These are phyloP conservation scores for Pedinophyceae sp. DNA, from an alignment of 139 green algal species.

Conservation along the genomic window DNA sequence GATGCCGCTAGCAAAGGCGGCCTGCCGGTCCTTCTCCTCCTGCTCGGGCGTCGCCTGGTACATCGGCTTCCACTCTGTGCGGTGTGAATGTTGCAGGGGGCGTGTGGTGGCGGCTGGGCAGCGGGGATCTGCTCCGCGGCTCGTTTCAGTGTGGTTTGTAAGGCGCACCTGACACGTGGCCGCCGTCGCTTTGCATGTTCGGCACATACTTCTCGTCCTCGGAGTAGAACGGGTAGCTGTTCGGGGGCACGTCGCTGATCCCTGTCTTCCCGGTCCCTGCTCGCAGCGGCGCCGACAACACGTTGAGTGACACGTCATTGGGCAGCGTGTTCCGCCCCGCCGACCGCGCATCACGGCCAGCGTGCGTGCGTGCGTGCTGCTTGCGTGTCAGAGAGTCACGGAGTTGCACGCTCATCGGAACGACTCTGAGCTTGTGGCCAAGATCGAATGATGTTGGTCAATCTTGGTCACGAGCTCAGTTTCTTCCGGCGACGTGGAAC, in stretches of 20 bases:
- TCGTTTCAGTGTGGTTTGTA: background rate
- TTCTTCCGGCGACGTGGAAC: too few relatives aligned
- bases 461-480: too few relatives aligned
- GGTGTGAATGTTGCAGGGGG: background rate
- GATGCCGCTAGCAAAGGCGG: slow-evolving; percentile 53
- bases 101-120: background rate
- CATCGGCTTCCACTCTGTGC: slow-evolving; percentile 65
- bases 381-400: too few relatives aligned
- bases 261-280: slow-evolving; percentile 66
- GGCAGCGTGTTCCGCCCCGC: too few relatives aligned
- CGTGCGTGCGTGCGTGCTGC: too few relatives aligned
- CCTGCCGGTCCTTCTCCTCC: slow-evolving; percentile 47
- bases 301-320: too few relatives aligned
- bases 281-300: too few relatives aligned
- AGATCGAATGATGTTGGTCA: too few relatives aligned
- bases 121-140: background rate
- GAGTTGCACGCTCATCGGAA: too few relatives aligned
- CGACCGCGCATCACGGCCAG: too few relatives aligned
- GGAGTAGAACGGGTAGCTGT: slow-evolving; percentile 83
- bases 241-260: slow-evolving; percentile 53
- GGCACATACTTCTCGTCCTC: slow-evolving; percentile 65
- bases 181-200: slow-evolving; percentile 63
- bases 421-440: too few relatives aligned
- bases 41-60: slow-evolving; percentile 67
- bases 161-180: slow-evolving; percentile 62